Conservation (phyloP, 164 flowering plant genomes). For the Litsea cubeba region DNA sequence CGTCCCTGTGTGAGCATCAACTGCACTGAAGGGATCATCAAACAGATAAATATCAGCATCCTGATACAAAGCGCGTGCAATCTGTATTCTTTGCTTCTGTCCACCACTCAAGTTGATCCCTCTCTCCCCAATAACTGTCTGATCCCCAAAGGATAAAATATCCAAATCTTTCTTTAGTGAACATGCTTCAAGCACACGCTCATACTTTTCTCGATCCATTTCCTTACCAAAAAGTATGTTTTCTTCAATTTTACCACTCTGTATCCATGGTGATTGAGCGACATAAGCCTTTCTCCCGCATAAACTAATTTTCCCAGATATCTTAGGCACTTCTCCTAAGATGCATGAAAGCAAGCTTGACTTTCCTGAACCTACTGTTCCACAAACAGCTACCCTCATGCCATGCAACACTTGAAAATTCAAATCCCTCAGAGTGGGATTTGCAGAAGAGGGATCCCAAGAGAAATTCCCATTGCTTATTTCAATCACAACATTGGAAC, state of each 20-base stretch:
- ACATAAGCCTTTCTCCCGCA: conserved; percentile 77
- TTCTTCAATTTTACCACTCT: conserved; percentile 79
- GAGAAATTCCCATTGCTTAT: conserved; percentile 36
- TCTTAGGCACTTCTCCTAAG: conserved; percentile 47
- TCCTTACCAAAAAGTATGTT: conserved; percentile 78
- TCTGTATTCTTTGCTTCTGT: conserved; percentile 88
- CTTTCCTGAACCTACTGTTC: conserved; percentile 61
- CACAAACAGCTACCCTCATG: conserved; percentile 55
- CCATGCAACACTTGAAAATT: conserved; percentile 36
- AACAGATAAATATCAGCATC: conserved; percentile 80
- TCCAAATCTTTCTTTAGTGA: conserved; percentile 78
- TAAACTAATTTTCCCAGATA: conserved; percentile 36
- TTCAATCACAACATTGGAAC: conserved; percentile 50
- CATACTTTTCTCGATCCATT: conserved; percentile 67
- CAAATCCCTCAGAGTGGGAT: conserved; percentile 35
- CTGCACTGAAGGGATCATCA: conserved; percentile 95
- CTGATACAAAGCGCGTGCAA: conserved; percentile 86
- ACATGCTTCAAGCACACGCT: conserved; percentile 70
- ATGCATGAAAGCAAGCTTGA: conserved; percentile 56
- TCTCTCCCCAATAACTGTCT: conserved; percentile 81
- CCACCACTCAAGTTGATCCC: conserved; percentile 97
- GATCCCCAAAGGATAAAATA: conserved; percentile 71
- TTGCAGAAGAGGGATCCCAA: conserved; percentile 23
- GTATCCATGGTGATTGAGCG: conserved; percentile 91
- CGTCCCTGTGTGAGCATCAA: conserved; percentile 93